Evolutionary conservation across 2,329 filamentous ascomycete species (phyloP), one percentile per base, ranked within the genome.

Genomic region (Nothophaeocryptopus gaeumannii): DNA sequence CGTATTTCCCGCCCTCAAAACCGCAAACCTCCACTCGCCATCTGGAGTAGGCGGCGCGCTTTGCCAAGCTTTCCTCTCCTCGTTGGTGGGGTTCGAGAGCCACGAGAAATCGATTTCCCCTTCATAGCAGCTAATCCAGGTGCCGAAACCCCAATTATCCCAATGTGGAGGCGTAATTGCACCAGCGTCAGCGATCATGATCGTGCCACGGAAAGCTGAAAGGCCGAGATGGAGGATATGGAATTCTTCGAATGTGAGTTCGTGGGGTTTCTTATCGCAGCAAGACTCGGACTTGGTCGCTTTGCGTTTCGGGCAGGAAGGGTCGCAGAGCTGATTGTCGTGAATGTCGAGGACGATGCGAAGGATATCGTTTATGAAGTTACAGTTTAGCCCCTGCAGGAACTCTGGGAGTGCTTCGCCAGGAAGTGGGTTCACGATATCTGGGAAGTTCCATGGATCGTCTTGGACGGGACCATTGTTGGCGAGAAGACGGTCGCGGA

Each of bases 51-150:
- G 12, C 1, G 34, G 33, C 2, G 43, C 5, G 1, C 14, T 15
- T 1, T 26, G n/a, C 8, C 26, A 34, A 1, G 41, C 10, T 5
- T 12, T 35, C 5, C n/a, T 39, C 8, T 53, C 34, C 10, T 45
- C 37, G 1, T 44, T 8, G 2, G 38, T 48, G 10, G 53, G 43
- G 5, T 39, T 33, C 13, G 16, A 34, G 13, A 55, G 36, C 49
- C 50, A 60, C 10, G 41, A 40, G 30, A 58, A 49, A 2, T 56
- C 58, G 16, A 58, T 54, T 30, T 58, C 51, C 14, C 58, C 58
- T 44, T 60, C 50, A 16, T 53, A 38, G 46, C 54, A 57, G 2
- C 45, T 45, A 5, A 60, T 52, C 47, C 54, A 57, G 1, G 56
- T 60, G 2, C 46, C 47, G 4, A 58, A 29, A 7, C 36, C 45